Base-by-base conservation (phyloP, 345 rosid genomes). In the Salix udensis region DNA sequence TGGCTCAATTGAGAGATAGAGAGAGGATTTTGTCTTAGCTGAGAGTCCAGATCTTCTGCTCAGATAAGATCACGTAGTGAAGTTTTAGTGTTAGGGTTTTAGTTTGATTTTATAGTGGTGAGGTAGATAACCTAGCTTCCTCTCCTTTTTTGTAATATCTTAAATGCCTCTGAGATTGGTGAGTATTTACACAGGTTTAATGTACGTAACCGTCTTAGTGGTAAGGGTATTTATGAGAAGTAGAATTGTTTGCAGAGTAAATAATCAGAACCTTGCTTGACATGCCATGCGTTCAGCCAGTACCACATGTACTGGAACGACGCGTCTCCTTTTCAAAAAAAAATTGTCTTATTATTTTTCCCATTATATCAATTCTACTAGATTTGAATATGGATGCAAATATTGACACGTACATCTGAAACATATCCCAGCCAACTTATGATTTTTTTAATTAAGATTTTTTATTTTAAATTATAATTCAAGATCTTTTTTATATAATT, bases 31-130 rank as follows among this genome's bases (percentile, higher is more conserved):
- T 53, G 23, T 6, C 60, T 52, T 42, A 40, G 31, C 40, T 8
- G 34, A 44, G 69, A 78, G 50, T 16, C 4, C 36, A 55, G 21
- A 37, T 2, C 75, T 85, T 73, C 84, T 70, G 91, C 96, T 92
- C 97, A 67, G 96, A 91, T 91, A 93, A 89, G 96, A 91, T 93
- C 96, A 91, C 91, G 97, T 91, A 85, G 81, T 83, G 68, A 31
- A 40, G 31, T 12, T 11, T 0, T 1, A 5, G 1, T 0, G 1
- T 0, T 55, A 24, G 83, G 65, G 65, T n/a, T 70, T 65, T 26
- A 13, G 24, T n/a, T 48, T 52, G 58, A 0, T 70, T 70, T 48
- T n/a, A 52, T 52, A 50, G 55, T 18, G 55, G 21, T 50, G 1
- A 50, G 55, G 21, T 40, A 39, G 48, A 12, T 19, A n/a, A 21